These are phyloP conservation scores for Fusarium staphyleae DNA, from an alignment of 2,329 filamentous ascomycete genomes.

Conservation along the genomic window DNA sequence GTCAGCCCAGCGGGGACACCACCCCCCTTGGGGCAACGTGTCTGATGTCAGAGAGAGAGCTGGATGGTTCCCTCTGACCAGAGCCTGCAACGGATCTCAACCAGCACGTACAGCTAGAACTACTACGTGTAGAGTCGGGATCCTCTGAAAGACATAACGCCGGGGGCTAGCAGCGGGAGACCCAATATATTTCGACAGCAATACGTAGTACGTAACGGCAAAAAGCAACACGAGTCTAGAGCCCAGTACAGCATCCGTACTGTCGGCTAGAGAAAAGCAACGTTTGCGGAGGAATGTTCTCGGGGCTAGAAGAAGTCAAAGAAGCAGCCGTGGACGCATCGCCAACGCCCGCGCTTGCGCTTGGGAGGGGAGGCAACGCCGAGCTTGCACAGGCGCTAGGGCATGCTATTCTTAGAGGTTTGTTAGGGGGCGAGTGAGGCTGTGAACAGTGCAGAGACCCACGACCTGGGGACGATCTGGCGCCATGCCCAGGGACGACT, in stretches of 20 bases:
- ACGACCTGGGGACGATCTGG: constrained; percentile 38
- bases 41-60: constrained; percentile 42
- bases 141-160: constrained; percentile 15
- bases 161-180: neutral
- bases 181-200: constrained; percentile 13
- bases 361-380: constrained; percentile 32
- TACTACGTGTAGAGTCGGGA: neutral
- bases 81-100: constrained; percentile 2
- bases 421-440: constrained; percentile 33
- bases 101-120: neutral
- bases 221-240: neutral
- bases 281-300: constrained; percentile 7
- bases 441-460: constrained; percentile 34
- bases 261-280: constrained; percentile 18
- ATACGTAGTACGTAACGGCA: constrained; percentile 24
- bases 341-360: constrained; percentile 33
- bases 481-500: constrained; percentile 18
- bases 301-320: constrained; percentile 25
- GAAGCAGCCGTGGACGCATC: constrained; percentile 9
- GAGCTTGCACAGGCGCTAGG: constrained; percentile 31
- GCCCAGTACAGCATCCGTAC: too few relatives aligned
- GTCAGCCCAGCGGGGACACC: constrained; percentile 23
- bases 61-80: constrained; percentile 31
- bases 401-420: constrained; percentile 39
- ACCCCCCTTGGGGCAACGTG: constrained; percentile 35